Conservation (phyloP, 116 monocot species). For the Phalaenopsis hybrid region DNA sequence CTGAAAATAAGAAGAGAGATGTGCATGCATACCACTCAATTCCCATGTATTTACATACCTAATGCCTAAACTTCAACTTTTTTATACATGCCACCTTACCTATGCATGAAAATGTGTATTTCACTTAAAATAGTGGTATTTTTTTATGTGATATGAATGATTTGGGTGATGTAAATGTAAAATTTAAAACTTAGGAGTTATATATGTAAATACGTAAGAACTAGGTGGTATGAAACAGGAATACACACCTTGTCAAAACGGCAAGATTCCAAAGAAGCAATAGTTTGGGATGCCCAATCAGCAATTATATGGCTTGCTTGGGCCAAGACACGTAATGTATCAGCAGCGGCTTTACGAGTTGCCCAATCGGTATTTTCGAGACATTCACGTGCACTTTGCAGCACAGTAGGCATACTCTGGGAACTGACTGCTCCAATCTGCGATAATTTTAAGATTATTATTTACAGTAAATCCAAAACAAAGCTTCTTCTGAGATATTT, state of each 20-base stretch:
- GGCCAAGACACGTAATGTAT: slow-evolving; percentile 65
- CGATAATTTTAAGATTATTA: slow-evolving; percentile 3
- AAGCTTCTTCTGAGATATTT: too few species aligned
- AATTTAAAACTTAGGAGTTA: too few species aligned
- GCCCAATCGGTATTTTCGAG: slow-evolving; percentile 93
- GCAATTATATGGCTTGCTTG: slow-evolving; percentile 59
- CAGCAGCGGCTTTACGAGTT: slow-evolving; percentile 89
- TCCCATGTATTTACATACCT: too few species aligned
- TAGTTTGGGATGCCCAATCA: slow-evolving; percentile 52
- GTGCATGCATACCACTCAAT: too few species aligned
- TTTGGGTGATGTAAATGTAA: too few species aligned
- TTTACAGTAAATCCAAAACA: neutral
- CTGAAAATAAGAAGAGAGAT: too few species aligned
- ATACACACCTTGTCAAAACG: slow-evolving; percentile 89
- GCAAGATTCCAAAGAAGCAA: slow-evolving; percentile 75
- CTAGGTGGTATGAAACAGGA: neutral
- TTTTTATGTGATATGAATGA: too few species aligned
- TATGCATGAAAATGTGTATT: too few species aligned
- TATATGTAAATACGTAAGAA: too few species aligned
- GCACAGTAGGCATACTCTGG: slow-evolving; percentile 58
- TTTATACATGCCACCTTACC: too few species aligned
- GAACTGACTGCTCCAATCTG: slow-evolving; percentile 84
- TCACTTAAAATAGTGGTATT: too few species aligned
- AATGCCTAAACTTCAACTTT: too few species aligned
- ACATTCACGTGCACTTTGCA: slow-evolving; percentile 79